Conservation (phyloP, 192 early-diverging fungal genomes). For the Chytriomyces sp. region DNA sequence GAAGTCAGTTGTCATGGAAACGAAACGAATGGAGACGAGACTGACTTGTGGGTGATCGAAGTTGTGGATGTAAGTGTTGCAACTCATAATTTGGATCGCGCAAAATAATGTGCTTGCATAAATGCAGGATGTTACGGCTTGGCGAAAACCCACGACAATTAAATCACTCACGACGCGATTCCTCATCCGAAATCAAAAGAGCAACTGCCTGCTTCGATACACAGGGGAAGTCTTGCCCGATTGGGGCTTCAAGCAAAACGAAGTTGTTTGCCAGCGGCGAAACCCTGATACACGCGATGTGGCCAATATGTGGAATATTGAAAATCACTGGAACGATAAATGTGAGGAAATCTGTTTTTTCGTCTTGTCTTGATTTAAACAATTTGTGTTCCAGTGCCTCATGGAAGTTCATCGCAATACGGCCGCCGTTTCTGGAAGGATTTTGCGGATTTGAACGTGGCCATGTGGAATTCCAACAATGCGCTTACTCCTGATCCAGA, state of each 20-base stretch:
- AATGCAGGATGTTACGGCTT: slow-evolving; percentile 36
- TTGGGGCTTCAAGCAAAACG: slow-evolving; percentile 96
- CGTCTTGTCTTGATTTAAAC: background rate
- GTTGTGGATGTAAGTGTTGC: slow-evolving; percentile 64
- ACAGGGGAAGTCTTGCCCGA: slow-evolving; percentile 81
- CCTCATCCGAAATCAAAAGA: slow-evolving; percentile 71
- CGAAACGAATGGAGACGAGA: slow-evolving; percentile 69
- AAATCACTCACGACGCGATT: slow-evolving; percentile 82
- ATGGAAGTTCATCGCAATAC: slow-evolving; percentile 66
- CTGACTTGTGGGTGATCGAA: slow-evolving; percentile 93
- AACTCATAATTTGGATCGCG: background rate
- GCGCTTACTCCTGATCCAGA: slow-evolving; percentile 90
- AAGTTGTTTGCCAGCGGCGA: slow-evolving; percentile 84
- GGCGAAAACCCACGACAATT: slow-evolving; percentile 43
- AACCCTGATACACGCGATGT: slow-evolving; percentile 48
- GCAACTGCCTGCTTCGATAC: slow-evolving; percentile 80
- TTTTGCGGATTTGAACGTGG: slow-evolving; percentile 88
- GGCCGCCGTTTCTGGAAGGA: slow-evolving; percentile 80
- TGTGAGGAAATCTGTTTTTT: slow-evolving; percentile 48
- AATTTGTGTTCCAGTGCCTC: slow-evolving; percentile 63
- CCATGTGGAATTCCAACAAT: slow-evolving; percentile 97
- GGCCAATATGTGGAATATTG: slow-evolving; percentile 91
- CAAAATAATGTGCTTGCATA: background rate
- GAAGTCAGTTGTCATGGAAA: slow-evolving; percentile 94
- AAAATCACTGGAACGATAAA: slow-evolving; percentile 79